phyloP scores from a whole-genome alignment of 2,329 filamentous ascomycete species.

The Sphaerostilbella broomeana region DNA sequence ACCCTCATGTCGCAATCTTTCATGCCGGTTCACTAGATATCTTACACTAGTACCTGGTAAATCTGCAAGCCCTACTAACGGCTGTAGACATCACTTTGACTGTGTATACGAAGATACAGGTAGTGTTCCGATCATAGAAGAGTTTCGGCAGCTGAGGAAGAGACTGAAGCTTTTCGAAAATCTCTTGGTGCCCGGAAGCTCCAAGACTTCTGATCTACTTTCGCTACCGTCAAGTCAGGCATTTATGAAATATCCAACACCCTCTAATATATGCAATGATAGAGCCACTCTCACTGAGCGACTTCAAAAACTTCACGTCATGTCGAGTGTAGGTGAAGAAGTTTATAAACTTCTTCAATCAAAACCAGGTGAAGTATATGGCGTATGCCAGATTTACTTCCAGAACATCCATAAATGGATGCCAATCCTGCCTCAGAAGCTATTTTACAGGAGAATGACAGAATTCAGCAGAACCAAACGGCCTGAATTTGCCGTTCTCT shows the following conservation, averaged over 20 bases:
- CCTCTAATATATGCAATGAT: too few species aligned
- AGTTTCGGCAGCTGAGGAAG: conserved; percentile 10
- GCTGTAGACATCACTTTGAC: conserved; percentile 1
- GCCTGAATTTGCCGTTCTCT: conserved; percentile 7
- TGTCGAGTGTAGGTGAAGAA: conserved; percentile 4
- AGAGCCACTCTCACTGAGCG: conserved; percentile 3
- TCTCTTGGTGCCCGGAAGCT: conserved; percentile 3
- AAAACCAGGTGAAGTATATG: conserved; percentile 8
- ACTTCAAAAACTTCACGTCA: not conserved
- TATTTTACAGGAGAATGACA: conserved; percentile 6
- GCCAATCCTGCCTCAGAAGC: conserved; percentile 10
- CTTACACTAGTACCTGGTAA: not conserved
- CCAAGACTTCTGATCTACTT: not conserved
- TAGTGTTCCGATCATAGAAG: conserved; percentile 4
- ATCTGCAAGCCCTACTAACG: not conserved
- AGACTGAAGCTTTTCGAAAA: conserved; percentile 6
- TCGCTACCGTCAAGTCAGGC: not conserved
- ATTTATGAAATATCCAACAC: not conserved
- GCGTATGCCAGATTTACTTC: conserved; percentile 6
- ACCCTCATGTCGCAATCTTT: not conserved
- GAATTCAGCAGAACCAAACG: conserved; percentile 8
- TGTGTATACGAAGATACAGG: conserved; percentile 10
- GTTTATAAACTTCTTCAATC: conserved; percentile 9
- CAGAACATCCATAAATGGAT: conserved; percentile 10
- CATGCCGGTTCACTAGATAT: not conserved